Evolutionary conservation across 345 rosid species (phyloP).

Genomic region (Populus simonii): DNA sequence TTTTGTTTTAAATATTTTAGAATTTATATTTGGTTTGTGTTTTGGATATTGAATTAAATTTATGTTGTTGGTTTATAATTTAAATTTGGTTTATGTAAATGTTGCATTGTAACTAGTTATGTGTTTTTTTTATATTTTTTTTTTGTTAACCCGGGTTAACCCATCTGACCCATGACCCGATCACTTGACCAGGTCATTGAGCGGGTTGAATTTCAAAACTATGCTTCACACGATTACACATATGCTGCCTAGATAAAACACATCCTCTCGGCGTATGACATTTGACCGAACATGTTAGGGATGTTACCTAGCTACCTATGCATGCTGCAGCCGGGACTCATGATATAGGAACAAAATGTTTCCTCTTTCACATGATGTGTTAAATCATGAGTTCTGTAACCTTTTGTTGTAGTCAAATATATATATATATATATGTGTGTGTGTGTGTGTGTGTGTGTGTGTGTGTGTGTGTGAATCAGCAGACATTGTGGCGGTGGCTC

Average conservation of each 20-base stretch:
- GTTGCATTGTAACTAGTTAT: too few relatives aligned
- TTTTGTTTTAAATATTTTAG: too few relatives aligned
- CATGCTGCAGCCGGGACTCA: neutral
- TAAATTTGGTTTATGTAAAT: too few relatives aligned
- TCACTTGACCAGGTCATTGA: too few relatives aligned
- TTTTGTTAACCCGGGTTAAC: too few relatives aligned
- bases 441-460: neutral
- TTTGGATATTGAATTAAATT: too few relatives aligned
- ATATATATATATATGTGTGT: neutral
- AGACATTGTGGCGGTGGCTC: neutral
- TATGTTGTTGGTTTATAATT: neutral
- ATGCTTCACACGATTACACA: neutral
- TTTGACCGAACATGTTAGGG: neutral
- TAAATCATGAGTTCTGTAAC: conserved; percentile 2
- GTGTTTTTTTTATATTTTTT: too few relatives aligned
- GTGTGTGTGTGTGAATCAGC: neutral
- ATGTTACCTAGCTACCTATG: neutral
- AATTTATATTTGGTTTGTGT: too few relatives aligned
- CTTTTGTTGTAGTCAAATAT: neutral
- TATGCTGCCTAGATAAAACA: neutral
- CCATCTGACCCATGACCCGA: too few relatives aligned
- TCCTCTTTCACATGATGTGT: neutral
- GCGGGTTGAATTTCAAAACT: too few relatives aligned
- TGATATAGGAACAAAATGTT: neutral
- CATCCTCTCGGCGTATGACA: conserved; percentile 1